phyloP scores from a whole-genome alignment of 441 rosid species.

The Iberis amara region DNA sequence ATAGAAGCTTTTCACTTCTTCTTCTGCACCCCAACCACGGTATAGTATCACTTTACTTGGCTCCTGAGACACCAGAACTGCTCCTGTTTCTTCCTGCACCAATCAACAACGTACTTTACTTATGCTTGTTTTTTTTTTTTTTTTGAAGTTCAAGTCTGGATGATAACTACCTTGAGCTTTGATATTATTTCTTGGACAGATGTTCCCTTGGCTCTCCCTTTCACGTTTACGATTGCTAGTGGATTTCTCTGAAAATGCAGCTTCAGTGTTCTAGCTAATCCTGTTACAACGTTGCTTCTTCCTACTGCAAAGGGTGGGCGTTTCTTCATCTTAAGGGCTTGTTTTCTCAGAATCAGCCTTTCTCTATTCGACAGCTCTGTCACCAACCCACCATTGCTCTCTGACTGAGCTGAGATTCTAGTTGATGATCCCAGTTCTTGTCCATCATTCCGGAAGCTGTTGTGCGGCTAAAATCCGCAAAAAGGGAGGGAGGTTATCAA shows the following conservation, averaged over 20 bases:
- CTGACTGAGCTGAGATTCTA: slow-evolving; percentile 27
- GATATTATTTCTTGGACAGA: slow-evolving; percentile 82
- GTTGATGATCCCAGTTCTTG: slow-evolving; percentile 21
- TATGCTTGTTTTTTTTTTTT: neutral
- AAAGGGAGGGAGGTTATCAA: neutral
- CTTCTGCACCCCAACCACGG: slow-evolving; percentile 84
- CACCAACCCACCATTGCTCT: slow-evolving; percentile 28
- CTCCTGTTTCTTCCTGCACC: slow-evolving; percentile 82
- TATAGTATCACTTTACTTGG: slow-evolving; percentile 87
- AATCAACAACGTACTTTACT: neutral
- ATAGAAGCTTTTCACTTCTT: slow-evolving; percentile 34
- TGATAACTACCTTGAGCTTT: slow-evolving; percentile 60
- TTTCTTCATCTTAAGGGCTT: slow-evolving; percentile 36
- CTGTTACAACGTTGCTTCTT: slow-evolving; percentile 74
- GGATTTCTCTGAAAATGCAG: slow-evolving; percentile 73
- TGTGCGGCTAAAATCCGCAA: slow-evolving; percentile 22
- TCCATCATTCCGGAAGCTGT: slow-evolving; percentile 11
- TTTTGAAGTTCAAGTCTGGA: no score
- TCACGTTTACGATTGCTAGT: slow-evolving; percentile 77
- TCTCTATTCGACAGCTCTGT: slow-evolving; percentile 59
- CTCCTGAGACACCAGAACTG: slow-evolving; percentile 79
- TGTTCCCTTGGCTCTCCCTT: slow-evolving; percentile 95
- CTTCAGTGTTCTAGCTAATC: slow-evolving; percentile 69
- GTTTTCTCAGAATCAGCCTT: slow-evolving; percentile 34
- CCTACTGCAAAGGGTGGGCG: slow-evolving; percentile 48